A percentile compares a stretch with the other conserved stretches of the same genome.
phyloP scores from a whole-genome alignment of 306 rosid genomes.

The Pachyrhizus erosus region DNA sequence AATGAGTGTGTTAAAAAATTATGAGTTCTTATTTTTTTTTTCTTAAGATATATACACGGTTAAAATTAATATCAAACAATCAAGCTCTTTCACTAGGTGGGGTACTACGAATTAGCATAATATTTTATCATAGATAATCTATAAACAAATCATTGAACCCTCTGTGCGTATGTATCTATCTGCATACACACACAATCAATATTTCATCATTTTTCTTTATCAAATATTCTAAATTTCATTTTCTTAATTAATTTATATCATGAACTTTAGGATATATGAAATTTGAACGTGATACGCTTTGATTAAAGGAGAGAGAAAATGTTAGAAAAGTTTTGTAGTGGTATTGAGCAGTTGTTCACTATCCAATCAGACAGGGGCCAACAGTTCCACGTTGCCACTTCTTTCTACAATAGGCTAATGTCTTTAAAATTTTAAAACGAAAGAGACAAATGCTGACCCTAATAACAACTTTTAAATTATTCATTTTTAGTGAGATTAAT shows the following conservation, averaged over 20 bases:
- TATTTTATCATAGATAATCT: background rate
- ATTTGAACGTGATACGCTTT: constrained; percentile 5
- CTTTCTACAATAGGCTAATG: background rate
- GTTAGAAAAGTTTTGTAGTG: constrained; percentile 15
- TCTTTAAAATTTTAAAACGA: background rate
- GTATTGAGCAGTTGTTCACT: constrained; percentile 31
- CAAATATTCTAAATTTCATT: background rate
- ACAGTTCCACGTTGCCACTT: constrained; percentile 13
- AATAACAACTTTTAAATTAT: constrained; percentile 8
- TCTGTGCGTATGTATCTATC: no score
- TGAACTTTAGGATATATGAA: background rate
- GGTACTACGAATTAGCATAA: background rate
- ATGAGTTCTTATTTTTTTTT: no score
- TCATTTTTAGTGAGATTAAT: background rate
- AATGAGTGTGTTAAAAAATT: no score
- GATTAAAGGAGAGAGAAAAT: constrained; percentile 1
- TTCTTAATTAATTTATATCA: background rate
- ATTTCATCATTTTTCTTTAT: background rate
- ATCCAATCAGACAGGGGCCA: constrained; percentile 31
- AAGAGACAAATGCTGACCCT: background rate
- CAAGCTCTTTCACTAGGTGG: no score
- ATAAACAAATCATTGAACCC: background rate
- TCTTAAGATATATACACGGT: no score
- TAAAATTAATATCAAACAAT: no score
- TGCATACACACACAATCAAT: background rate